A percentile compares a stretch with the other conserved stretches of the same genome.
phyloP scores from a whole-genome alignment of 495 filamentous ascomycete genomes.

The Neurospora sp. region DNA sequence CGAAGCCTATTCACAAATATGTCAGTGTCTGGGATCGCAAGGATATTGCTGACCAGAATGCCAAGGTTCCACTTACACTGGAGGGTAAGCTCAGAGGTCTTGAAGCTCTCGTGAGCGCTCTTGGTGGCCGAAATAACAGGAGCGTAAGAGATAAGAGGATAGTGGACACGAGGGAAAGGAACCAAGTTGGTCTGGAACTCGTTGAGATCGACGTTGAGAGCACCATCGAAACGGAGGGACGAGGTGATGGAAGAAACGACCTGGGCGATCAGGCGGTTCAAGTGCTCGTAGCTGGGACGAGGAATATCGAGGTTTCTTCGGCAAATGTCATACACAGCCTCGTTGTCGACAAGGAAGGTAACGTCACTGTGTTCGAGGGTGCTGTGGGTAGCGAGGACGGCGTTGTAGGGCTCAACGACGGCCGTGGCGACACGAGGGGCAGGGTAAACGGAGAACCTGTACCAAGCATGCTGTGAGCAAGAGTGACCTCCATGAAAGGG shows the following conservation, averaged over 20 bases:
- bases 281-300: conserved; percentile 74
- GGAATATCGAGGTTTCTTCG: conserved; percentile 80
- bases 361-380: conserved; percentile 92
- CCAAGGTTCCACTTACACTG: conserved; percentile 52
- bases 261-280: conserved; percentile 86
- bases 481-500: neutral
- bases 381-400: conserved; percentile 82
- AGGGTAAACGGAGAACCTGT: conserved; percentile 69
- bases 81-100: conserved; percentile 77
- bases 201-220: conserved; percentile 84
- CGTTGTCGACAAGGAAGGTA: conserved; percentile 88
- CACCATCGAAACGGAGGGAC: conserved; percentile 81
- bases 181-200: conserved; percentile 95
- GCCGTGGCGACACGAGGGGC: conserved; percentile 77
- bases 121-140: conserved; percentile 74
- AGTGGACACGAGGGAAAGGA: conserved; percentile 85
- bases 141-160: conserved; percentile 81
- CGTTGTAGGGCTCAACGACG: conserved; percentile 90
- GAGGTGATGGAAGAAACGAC: conserved; percentile 88
- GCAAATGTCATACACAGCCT: conserved; percentile 90
- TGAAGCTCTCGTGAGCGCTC: conserved; percentile 86
- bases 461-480: neutral
- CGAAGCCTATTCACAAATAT: conserved; percentile 47
- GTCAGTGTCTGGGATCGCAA: neutral
- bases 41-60: neutral